Conservation (phyloP, 2,329 filamentous ascomycete genomes). For the Arachnomyces sp. region DNA sequence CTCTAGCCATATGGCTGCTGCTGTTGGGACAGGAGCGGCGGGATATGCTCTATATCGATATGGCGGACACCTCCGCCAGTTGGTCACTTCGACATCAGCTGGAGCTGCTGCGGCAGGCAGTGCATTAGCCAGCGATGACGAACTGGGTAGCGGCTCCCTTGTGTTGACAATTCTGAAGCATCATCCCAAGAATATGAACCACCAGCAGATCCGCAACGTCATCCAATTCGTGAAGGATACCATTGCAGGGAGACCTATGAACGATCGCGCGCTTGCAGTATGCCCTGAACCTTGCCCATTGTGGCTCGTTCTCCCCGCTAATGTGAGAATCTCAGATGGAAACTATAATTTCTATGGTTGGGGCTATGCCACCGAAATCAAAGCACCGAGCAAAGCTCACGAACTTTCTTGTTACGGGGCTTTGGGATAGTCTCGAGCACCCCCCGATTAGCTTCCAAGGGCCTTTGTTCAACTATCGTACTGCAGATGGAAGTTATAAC, state of each 20-base stretch:
- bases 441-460: conserved; percentile 27
- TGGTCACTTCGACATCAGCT: neutral
- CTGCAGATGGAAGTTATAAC: conserved; percentile 22
- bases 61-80: neutral
- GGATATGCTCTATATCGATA: conserved; percentile 2
- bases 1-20: neutral
- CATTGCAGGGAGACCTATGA: conserved; percentile 5
- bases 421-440: conserved; percentile 27
- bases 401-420: conserved; percentile 19
- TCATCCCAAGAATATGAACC: conserved; percentile 8
- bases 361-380: conserved; percentile 19
- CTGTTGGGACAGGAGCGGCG: neutral
- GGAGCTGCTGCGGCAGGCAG: too few species aligned
- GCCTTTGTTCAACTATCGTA: conserved; percentile 25
- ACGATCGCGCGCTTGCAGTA: conserved; percentile 7
- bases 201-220: conserved; percentile 1
- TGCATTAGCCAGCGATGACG: conserved; percentile 1
- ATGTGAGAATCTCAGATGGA: conserved; percentile 14
- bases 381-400: conserved; percentile 18
- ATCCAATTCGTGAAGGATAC: conserved; percentile 4
- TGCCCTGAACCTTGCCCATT: neutral
- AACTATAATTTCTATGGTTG: conserved; percentile 16
- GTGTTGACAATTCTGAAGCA: conserved; percentile 4
- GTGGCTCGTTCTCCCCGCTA: neutral
- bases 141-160: conserved; percentile 3